Conservation (phyloP, 768 basidiomycete genomes). For the Boletus sp. region DNA sequence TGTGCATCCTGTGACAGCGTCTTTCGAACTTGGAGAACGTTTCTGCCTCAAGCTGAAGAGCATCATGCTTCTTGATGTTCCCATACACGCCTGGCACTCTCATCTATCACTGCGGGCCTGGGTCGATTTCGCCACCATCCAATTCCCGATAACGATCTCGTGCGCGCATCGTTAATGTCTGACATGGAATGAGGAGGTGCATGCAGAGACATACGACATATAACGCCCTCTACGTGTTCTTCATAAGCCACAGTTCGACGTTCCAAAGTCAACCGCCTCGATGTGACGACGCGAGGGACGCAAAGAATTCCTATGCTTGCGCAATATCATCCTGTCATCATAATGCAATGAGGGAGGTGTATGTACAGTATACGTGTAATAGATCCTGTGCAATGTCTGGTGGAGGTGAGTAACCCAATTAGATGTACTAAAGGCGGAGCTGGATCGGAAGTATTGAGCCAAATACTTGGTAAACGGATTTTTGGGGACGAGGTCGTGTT, state of each 20-base stretch:
- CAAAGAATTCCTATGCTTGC: conserved; percentile 9
- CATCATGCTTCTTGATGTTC: conserved; percentile 13
- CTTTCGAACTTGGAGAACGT: conserved; percentile 24
- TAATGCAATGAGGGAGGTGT: conserved; percentile 25
- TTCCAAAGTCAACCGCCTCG: not conserved
- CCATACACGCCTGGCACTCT: conserved; percentile 10
- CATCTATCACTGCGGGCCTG: conserved; percentile 26
- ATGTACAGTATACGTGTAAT: conserved; percentile 28
- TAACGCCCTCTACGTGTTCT: conserved; percentile 21
- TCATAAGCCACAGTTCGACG: conserved; percentile 17
- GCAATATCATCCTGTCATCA: conserved; percentile 9
- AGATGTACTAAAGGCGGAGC: not conserved
- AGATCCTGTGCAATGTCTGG: conserved; percentile 15
- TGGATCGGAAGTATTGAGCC: conserved; percentile 7
- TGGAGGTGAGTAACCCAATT: conserved; percentile 7
- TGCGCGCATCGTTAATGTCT: conserved; percentile 15
- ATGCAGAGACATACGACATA: conserved; percentile 10
- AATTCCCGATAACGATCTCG: conserved; percentile 28
- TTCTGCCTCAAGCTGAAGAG: conserved; percentile 24
- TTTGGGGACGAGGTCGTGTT: not conserved
- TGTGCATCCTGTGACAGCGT: conserved; percentile 15
- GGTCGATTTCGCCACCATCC: conserved; percentile 11
- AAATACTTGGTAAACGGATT: not conserved
- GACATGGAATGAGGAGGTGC: conserved; percentile 3
- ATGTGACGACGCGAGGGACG: conserved; percentile 13